Conservation (phyloP, 164 flowering plant species). For the Liquidambar formosana region DNA sequence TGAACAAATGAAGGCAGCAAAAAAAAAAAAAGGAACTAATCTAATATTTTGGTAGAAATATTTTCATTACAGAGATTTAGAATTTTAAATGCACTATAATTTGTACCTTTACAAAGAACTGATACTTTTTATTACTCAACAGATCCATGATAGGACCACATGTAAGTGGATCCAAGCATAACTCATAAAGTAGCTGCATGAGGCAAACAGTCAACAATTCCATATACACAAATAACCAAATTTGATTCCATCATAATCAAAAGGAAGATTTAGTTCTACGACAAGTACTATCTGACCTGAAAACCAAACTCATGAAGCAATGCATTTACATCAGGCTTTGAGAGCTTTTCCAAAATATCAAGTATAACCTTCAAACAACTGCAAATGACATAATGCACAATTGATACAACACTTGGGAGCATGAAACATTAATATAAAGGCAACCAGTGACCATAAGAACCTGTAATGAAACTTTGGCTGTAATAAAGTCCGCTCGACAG, state of each 20-base stretch:
- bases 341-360: slow-evolving; percentile 81
- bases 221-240: background rate
- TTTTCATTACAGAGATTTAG: background rate
- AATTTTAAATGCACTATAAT: background rate
- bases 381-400: slow-evolving; percentile 18
- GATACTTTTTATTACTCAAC: slow-evolving; percentile 70
- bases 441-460: slow-evolving; percentile 32
- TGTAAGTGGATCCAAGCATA: slow-evolving; percentile 89
- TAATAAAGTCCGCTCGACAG: slow-evolving; percentile 74
- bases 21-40: background rate
- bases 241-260: background rate
- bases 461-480: slow-evolving; percentile 98
- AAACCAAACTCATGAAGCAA: slow-evolving; percentile 91
- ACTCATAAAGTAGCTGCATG: slow-evolving; percentile 85
- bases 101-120: slow-evolving; percentile 82
- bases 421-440: background rate
- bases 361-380: slow-evolving; percentile 97
- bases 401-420: background rate
- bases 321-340: slow-evolving; percentile 78
- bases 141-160: slow-evolving; percentile 79
- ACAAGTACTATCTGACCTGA: slow-evolving; percentile 54
- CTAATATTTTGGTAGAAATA: background rate
- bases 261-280: background rate
- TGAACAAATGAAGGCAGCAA: background rate
- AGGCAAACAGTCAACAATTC: slow-evolving; percentile 15